Conservation (phyloP, 192 early-diverging fungal species). For the Rhizophagus clarus region DNA sequence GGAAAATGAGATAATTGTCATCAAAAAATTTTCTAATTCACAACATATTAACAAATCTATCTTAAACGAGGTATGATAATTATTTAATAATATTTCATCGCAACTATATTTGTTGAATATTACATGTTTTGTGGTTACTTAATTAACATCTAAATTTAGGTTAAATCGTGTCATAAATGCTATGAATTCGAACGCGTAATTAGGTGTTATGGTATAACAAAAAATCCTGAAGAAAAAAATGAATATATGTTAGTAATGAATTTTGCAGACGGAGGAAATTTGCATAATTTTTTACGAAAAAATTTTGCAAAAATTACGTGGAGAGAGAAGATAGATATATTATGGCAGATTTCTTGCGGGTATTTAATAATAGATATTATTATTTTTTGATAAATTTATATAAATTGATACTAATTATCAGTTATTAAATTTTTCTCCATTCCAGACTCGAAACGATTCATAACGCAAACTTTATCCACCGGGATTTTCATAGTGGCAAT, state of each 20-base stretch:
- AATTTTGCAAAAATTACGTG: not conserved
- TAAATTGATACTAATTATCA: not conserved
- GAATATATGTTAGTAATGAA: conserved; percentile 18
- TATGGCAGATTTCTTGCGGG: not conserved
- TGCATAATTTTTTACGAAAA: not conserved
- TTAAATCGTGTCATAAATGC: not conserved
- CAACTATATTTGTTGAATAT: too few species aligned
- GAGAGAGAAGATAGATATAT: conserved; percentile 8
- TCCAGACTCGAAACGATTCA: not conserved
- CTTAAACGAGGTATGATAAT: not conserved
- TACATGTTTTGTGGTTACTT: too few species aligned
- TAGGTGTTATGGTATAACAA: not conserved
- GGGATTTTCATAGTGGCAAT: not conserved
- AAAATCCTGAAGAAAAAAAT: not conserved
- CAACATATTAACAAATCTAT: not conserved
- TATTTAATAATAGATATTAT: too few species aligned
- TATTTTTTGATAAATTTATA: too few species aligned
- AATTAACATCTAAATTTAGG: not conserved
- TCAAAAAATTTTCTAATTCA: not conserved
- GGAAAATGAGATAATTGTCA: not conserved
- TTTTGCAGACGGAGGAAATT: conserved; percentile 8
- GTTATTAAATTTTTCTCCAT: too few species aligned
- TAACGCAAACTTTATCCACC: too few species aligned
- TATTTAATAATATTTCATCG: too few species aligned
- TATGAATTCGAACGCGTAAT: not conserved